Conservation (phyloP, 345 rosid genomes). For the Dimocarpus longan region DNA sequence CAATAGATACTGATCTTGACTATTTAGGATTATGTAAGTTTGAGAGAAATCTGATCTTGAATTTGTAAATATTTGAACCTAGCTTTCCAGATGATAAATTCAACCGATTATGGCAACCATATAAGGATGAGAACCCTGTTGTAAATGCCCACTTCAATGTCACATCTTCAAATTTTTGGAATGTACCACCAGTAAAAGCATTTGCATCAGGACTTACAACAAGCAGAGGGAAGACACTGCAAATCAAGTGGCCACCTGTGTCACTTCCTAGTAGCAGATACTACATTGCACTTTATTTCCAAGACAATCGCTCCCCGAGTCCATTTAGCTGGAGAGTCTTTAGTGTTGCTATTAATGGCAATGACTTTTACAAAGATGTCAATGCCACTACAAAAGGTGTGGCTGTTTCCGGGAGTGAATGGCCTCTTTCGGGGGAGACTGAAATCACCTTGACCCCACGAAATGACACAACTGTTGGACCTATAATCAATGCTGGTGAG, state of each 20-base stretch:
- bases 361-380: slow-evolving; percentile 49
- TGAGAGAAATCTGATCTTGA: slow-evolving; percentile 12
- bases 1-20: no score
- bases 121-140: slow-evolving; percentile 46
- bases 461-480: slow-evolving; percentile 49
- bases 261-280: slow-evolving; percentile 62
- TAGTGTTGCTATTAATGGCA: slow-evolving; percentile 65
- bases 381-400: slow-evolving; percentile 73
- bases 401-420: slow-evolving; percentile 52
- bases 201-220: slow-evolving; percentile 58
- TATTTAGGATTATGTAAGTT: no score
- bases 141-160: slow-evolving; percentile 43
- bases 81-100: slow-evolving; percentile 76
- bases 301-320: slow-evolving; percentile 61
- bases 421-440: slow-evolving; percentile 82
- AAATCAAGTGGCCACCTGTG: slow-evolving; percentile 60
- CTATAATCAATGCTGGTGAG: slow-evolving; percentile 82
- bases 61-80: slow-evolving; percentile 34
- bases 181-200: slow-evolving; percentile 60
- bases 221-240: slow-evolving; percentile 55
- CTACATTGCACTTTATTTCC: slow-evolving; percentile 81
- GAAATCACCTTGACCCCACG: slow-evolving; percentile 56
- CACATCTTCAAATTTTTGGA: slow-evolving; percentile 63
- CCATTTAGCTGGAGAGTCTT: slow-evolving; percentile 78
- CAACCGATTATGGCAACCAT: slow-evolving; percentile 78